A percentile compares a stretch with the other conserved stretches of the same genome.
Evolutionary conservation across 805 yeast species (phyloP).

Genomic region (Sugiyamaella mastotermitis): DNA sequence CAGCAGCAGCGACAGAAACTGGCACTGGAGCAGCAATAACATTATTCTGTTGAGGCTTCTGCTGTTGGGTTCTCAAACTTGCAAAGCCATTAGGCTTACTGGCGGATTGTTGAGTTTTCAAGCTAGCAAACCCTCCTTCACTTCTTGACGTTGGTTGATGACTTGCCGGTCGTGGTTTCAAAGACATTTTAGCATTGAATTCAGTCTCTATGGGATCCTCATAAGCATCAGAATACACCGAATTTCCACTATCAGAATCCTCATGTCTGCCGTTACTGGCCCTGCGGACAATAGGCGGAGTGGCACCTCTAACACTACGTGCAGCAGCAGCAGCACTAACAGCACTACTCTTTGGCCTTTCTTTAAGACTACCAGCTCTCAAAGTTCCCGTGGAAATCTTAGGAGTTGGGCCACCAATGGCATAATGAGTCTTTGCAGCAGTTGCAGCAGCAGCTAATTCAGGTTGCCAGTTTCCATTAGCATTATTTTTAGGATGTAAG

Average conservation of each 20-base stretch:
- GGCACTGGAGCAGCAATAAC: neutral
- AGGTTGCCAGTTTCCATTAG: conserved; percentile 2
- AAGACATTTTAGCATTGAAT: neutral
- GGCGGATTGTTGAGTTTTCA: neutral
- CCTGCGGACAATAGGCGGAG: conserved; percentile 2
- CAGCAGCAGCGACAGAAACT: conserved; percentile 1
- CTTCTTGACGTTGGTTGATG: too few relatives aligned
- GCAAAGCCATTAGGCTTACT: neutral
- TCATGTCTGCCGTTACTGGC: conserved; percentile 6
- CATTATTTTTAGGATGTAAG: neutral
- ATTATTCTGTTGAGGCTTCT: conserved; percentile 1
- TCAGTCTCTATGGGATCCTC: conserved; percentile 13
- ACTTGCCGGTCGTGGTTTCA: neutral
- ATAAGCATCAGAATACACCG: conserved; percentile 22
- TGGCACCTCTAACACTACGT: neutral
- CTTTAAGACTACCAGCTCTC: too few relatives aligned
- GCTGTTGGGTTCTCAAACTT: neutral
- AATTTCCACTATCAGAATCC: conserved; percentile 17
- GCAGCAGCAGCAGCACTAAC: conserved; percentile 12
- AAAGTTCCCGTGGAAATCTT: too few relatives aligned
- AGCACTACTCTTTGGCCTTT: conserved; percentile 2
- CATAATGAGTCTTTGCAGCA: conserved; percentile 12
- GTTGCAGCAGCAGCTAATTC: conserved; percentile 13
- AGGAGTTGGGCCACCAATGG: neutral
- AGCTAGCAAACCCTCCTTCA: too few relatives aligned